Evolutionary conservation across 208 protist species (phyloP).

Genomic region (Wallacemonas sp.): DNA sequence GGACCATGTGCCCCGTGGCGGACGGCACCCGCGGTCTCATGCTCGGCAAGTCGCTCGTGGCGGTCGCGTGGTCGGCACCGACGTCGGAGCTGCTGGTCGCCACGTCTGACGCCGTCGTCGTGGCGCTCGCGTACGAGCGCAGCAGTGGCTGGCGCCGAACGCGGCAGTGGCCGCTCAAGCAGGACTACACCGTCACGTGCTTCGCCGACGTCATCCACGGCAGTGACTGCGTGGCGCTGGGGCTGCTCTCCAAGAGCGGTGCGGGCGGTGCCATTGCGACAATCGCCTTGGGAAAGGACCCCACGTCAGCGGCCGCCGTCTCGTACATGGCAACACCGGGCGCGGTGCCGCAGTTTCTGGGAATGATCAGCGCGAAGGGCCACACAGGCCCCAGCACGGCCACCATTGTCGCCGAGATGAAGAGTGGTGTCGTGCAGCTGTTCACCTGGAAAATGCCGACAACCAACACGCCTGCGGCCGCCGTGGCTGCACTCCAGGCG

Average conservation of each 20-base stretch:
- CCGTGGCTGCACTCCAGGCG: no score
- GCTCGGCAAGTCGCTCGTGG: constrained; percentile 1
- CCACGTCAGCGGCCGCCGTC: background rate
- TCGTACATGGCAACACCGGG: background rate
- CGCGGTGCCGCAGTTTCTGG: background rate
- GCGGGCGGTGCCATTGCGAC: constrained; percentile 15
- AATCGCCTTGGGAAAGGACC: background rate
- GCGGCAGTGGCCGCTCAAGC: background rate
- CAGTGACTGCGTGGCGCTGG: background rate
- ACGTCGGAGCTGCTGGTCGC: constrained; percentile 4
- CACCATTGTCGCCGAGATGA: constrained; percentile 3
- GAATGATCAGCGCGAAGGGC: background rate
- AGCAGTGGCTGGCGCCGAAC: constrained; percentile 1
- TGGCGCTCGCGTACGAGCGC: background rate
- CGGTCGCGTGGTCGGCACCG: background rate
- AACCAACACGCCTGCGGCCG: no score
- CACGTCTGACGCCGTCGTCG: constrained; percentile 6
- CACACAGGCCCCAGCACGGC: background rate
- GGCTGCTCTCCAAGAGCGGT: constrained; percentile 7
- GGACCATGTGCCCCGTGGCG: constrained; percentile 1
- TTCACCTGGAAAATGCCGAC: background rate
- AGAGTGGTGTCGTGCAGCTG: background rate
- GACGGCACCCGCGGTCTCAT: background rate
- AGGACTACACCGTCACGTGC: background rate
- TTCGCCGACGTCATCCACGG: background rate